These are phyloP conservation scores for Prunus mira DNA, from an alignment of 306 rosid genomes.

Conservation along the genomic window DNA sequence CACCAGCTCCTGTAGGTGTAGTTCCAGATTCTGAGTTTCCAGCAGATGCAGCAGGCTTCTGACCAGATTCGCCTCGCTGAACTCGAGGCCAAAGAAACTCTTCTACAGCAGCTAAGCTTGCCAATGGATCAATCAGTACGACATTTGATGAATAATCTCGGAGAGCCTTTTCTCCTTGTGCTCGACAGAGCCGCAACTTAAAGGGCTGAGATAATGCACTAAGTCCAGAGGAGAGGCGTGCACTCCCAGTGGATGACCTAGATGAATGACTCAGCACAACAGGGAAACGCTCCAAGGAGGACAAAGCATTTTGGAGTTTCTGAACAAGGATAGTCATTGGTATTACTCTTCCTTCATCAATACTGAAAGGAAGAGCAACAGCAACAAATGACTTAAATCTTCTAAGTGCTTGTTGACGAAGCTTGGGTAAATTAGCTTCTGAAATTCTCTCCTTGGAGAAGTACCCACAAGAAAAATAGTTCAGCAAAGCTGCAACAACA, in stretches of 20 bases:
- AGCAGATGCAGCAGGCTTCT: constrained; percentile 57
- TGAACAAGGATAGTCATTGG: constrained; percentile 86
- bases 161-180: constrained; percentile 88
- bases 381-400: constrained; percentile 84
- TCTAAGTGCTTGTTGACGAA: constrained; percentile 79
- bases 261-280: constrained; percentile 95
- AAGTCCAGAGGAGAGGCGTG: constrained; percentile 91
- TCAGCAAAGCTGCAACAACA: constrained; percentile 79
- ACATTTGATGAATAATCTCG: constrained; percentile 91
- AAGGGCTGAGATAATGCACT: constrained; percentile 91
- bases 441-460: constrained; percentile 73
- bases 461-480: constrained; percentile 86
- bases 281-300: constrained; percentile 95
- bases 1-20: constrained; percentile 65
- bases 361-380: constrained; percentile 70
- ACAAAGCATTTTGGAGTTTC: constrained; percentile 96
- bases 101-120: constrained; percentile 95
- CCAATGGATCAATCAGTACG: constrained; percentile 89
- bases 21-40: constrained; percentile 88
- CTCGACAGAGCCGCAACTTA: constrained; percentile 91
- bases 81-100: constrained; percentile 98
- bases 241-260: constrained; percentile 86
- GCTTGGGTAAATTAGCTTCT: constrained; percentile 71
- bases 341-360: constrained; percentile 34
- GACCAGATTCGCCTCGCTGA: constrained; percentile 83